Evolutionary conservation across 179 eudicot genomes (phyloP), one percentile per base, ranked within the genome.

Genomic region (Beta lomatogona): DNA sequence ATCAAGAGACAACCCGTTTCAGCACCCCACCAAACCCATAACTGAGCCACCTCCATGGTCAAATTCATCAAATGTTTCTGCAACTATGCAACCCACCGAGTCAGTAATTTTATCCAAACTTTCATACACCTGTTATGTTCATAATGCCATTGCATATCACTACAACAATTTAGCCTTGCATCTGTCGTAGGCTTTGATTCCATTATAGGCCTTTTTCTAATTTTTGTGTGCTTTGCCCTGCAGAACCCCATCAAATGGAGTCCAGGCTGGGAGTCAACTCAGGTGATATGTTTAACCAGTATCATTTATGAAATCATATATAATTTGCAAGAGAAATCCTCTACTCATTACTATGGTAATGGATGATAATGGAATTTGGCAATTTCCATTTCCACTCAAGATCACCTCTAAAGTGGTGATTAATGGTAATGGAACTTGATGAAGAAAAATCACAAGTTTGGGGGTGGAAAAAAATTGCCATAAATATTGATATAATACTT

Each of bases 21-120:
- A 86, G 86, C 87, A 86, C 55, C 91, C 86, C 11, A 79, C 80
- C 44, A 91, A 86, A 76, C 76, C 89, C 14, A 86, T 71, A 69
- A 79, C 82, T 19, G 92, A 91, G 87, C 98, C 98, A 80, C 92
- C 97, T 80, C 98, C 98, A 64, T 93, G 97, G 98, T 88, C 88
- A 46, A 90, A 79, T 84, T 53, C 90, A 70, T 80, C 88, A 41
- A 85, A 87, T 83, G 78, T 87, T 54, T 69, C 92, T n/a, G 91
- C 80, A 77, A 88, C 76, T 79, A 79, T 81, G 80, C 89, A 85
- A 83, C 83, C 87, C 52, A 73, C 89, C 25, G 64, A 36, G 97
- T 94, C 68, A 69, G 91, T 85, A 63, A 44, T 31, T 69, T 82
- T 61, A 53, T 18, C 48, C 48, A 19, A 77, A 36, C 44, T n/a